phyloP scores from a whole-genome alignment of 352 stramenopile species.

The Phytophthora chlamydospora region DNA sequence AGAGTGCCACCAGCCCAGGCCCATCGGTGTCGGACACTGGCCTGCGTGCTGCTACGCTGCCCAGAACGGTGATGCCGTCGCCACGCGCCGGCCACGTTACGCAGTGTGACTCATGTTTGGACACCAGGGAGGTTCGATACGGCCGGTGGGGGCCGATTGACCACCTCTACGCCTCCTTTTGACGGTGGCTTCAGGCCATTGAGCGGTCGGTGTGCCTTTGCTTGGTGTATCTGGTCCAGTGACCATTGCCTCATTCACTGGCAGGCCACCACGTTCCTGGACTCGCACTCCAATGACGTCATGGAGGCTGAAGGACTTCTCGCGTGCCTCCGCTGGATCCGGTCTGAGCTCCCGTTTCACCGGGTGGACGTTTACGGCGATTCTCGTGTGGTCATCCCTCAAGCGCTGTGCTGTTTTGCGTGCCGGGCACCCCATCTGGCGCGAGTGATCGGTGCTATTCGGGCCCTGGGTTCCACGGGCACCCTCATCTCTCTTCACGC shows the following conservation, averaged over 20 bases:
- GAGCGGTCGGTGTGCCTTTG: neutral
- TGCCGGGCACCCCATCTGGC: neutral
- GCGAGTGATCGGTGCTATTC: no score
- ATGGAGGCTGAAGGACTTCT: constrained; percentile 32
- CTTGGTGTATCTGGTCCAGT: neutral
- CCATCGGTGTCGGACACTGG: no score
- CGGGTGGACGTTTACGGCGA: neutral
- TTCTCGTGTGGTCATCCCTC: neutral
- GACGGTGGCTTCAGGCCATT: neutral
- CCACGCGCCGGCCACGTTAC: no score
- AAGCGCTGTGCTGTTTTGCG: neutral
- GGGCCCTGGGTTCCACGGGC: no score
- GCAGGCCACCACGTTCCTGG: constrained; percentile 2
- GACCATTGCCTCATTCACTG: constrained; percentile 8
- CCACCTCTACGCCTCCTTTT: neutral
- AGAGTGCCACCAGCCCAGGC: no score
- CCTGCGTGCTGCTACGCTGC: no score
- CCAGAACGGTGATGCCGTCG: no score
- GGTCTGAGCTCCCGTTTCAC: neutral
- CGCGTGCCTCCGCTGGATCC: neutral
- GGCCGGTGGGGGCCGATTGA: no score
- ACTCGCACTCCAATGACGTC: constrained; percentile 21
- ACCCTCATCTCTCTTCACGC: no score
- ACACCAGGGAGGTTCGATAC: no score
- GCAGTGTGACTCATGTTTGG: no score